These are phyloP conservation scores for Hypocreales sp. DNA, from an alignment of 2,329 filamentous ascomycete genomes.

Conservation along the genomic window DNA sequence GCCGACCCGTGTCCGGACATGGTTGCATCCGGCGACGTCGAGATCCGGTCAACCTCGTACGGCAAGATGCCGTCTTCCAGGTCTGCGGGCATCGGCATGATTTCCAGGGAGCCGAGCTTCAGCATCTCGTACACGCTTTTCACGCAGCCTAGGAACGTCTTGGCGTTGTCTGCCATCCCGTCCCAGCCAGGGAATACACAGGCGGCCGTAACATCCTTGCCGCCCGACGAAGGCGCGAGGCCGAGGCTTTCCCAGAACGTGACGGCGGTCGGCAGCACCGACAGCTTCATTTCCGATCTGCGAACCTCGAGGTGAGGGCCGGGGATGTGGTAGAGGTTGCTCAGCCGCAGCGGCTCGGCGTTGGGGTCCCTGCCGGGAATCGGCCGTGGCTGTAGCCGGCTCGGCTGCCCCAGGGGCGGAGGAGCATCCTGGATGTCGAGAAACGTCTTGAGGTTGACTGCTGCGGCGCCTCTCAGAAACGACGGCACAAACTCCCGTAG, in stretches of 20 bases:
- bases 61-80: constrained; percentile 29
- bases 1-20: constrained; percentile 27
- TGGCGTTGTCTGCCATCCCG: constrained; percentile 44
- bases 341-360: constrained; percentile 31
- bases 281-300: constrained; percentile 52
- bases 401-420: constrained; percentile 35
- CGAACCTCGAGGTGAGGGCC: constrained; percentile 59
- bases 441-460: constrained; percentile 28
- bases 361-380: constrained; percentile 23
- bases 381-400: constrained; percentile 33
- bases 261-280: constrained; percentile 59
- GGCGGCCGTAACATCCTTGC: constrained; percentile 55
- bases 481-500: constrained; percentile 28
- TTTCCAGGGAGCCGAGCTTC: constrained; percentile 52
- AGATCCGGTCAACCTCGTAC: constrained; percentile 31
- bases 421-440: constrained; percentile 42
- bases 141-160: constrained; percentile 51
- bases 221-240: constrained; percentile 52
- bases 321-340: constrained; percentile 44
- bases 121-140: constrained; percentile 58
- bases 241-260: constrained; percentile 73
- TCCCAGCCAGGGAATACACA: constrained; percentile 55
- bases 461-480: constrained; percentile 22
- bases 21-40: constrained; percentile 22
- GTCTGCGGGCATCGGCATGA: constrained; percentile 24